Evolutionary conservation across 2,329 filamentous ascomycete species (phyloP).

Genomic region (Endoconidiophora polonica): DNA sequence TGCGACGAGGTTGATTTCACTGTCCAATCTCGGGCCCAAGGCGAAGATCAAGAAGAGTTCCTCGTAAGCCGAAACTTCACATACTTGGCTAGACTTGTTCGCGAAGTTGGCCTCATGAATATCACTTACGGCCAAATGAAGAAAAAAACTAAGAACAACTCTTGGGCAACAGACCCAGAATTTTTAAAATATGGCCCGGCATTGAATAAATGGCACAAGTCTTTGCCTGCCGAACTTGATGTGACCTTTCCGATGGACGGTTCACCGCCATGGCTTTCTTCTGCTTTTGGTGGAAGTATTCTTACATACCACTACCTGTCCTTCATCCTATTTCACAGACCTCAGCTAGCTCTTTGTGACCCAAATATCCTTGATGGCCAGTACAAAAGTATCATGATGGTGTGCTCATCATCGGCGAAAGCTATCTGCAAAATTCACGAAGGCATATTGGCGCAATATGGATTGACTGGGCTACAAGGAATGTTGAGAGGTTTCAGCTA

Average conservation of each 20-base stretch:
- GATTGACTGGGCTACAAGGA: slow-evolving; percentile 64
- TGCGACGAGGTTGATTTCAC: slow-evolving; percentile 61
- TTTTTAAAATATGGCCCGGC: slow-evolving; percentile 64
- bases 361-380: slow-evolving; percentile 51
- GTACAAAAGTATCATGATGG: slow-evolving; percentile 78
- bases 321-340: slow-evolving; percentile 73
- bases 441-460: slow-evolving; percentile 58
- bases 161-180: slow-evolving; percentile 69
- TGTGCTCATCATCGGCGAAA: slow-evolving; percentile 75
- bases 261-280: slow-evolving; percentile 67
- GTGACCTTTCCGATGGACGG: slow-evolving; percentile 64
- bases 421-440: slow-evolving; percentile 76
- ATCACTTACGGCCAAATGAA: slow-evolving; percentile 57
- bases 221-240: slow-evolving; percentile 62
- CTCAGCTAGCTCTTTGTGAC: slow-evolving; percentile 66
- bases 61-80: slow-evolving; percentile 69
- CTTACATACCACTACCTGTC: slow-evolving; percentile 78
- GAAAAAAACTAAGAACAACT: slow-evolving; percentile 47
- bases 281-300: slow-evolving; percentile 76
- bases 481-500: slow-evolving; percentile 95
- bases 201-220: slow-evolving; percentile 59
- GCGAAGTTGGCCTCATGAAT: slow-evolving; percentile 63
- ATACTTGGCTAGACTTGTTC: slow-evolving; percentile 61
- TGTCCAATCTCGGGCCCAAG: slow-evolving; percentile 44
- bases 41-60: slow-evolving; percentile 58